phyloP scores from a whole-genome alignment of 345 rosid genomes.

The Populus simonii region DNA sequence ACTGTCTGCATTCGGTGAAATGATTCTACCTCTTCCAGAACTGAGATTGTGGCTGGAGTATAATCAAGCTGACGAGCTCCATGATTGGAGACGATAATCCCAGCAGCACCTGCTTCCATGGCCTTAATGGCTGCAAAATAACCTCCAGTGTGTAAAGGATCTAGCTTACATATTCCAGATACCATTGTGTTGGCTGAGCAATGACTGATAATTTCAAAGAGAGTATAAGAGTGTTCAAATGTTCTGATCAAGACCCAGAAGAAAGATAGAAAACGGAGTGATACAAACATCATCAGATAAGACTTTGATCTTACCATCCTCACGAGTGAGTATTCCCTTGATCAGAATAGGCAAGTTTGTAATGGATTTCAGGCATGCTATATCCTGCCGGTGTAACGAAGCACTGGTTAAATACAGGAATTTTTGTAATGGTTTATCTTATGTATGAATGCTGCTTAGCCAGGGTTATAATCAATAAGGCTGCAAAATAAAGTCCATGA shows the following conservation, averaged over 20 bases:
- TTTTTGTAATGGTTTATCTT: too few species aligned
- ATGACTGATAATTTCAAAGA: too few species aligned
- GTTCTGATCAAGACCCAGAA: background rate
- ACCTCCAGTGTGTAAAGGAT: background rate
- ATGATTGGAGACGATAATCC: conserved; percentile 77
- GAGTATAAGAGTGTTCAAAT: too few species aligned
- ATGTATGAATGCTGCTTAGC: too few species aligned
- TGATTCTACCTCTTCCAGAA: conserved; percentile 60
- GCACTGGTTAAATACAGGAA: too few species aligned
- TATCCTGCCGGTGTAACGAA: conserved; percentile 49
- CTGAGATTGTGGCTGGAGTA: conserved; percentile 59
- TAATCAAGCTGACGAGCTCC: conserved; percentile 80
- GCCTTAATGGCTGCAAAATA: conserved; percentile 60
- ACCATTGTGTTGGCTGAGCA: too few species aligned
- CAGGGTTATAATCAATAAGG: too few species aligned
- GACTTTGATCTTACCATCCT: conserved; percentile 61
- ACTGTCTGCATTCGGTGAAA: background rate
- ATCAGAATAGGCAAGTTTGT: conserved; percentile 70
- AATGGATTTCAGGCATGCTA: conserved; percentile 71
- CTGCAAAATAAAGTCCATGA: too few species aligned
- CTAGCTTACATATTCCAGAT: background rate
- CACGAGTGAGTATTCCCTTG: conserved; percentile 74
- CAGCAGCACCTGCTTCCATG: conserved; percentile 60
- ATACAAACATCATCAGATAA: conserved; percentile 9
- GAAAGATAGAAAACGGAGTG: background rate